Conservation (phyloP, 805 yeast genomes). For the Pichia manshurica region DNA sequence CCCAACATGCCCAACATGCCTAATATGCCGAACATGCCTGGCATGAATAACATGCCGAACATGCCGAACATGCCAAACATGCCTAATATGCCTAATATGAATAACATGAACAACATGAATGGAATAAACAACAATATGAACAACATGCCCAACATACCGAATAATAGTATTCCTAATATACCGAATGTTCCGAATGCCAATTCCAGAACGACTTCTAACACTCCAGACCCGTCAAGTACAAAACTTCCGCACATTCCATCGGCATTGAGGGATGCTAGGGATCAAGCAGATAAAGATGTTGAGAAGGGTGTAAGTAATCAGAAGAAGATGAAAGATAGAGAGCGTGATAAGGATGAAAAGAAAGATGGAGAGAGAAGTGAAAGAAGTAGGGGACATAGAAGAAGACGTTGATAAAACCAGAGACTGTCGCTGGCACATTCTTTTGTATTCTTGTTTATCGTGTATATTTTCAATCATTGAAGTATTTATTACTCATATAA, state of each 20-base stretch:
- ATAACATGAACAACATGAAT: too few relatives aligned
- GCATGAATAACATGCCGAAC: constrained; percentile 11
- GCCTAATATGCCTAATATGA: constrained; percentile 15
- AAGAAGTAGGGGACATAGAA: constrained; percentile 8
- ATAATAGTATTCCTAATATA: neutral
- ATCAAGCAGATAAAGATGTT: constrained; percentile 25
- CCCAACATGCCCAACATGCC: constrained; percentile 19
- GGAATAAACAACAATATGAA: too few relatives aligned
- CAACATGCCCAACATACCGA: neutral
- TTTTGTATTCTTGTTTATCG: neutral
- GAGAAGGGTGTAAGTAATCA: constrained; percentile 19
- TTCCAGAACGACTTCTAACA: constrained; percentile 22
- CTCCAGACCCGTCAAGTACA: constrained; percentile 14
- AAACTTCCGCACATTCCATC: constrained; percentile 4
- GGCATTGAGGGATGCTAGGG: constrained; percentile 21
- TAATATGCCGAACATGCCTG: constrained; percentile 15
- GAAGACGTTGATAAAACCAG: constrained; percentile 3
- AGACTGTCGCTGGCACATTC: constrained; percentile 1
- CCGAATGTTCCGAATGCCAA: constrained; percentile 17
- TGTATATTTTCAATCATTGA: too few relatives aligned
- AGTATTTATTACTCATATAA: too few relatives aligned
- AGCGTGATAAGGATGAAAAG: constrained; percentile 10
- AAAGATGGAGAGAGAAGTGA: constrained; percentile 12
- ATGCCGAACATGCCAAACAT: constrained; percentile 18
- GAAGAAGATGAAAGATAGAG: constrained; percentile 13